Evolutionary conservation across 2,329 filamentous ascomycete species (phyloP).

Genomic region (Fusarium concolor): DNA sequence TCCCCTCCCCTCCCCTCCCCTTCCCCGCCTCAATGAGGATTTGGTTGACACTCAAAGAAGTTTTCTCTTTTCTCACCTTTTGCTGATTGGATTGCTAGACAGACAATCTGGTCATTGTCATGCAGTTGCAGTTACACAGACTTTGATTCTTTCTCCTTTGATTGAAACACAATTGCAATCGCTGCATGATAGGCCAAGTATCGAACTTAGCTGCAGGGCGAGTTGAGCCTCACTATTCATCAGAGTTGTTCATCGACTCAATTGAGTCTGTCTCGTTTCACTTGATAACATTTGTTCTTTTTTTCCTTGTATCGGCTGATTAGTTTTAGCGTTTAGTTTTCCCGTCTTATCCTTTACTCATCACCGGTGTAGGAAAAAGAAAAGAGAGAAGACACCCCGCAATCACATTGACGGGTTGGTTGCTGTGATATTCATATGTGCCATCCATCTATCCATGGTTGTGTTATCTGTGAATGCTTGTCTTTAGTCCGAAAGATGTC

Average conservation of each 20-base stretch:
- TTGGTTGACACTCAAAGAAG: neutral
- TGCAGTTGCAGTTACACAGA: neutral
- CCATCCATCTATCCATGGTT: too few relatives aligned
- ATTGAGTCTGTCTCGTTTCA: slow-evolving; percentile 1
- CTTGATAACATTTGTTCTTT: neutral
- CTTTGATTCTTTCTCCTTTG: neutral
- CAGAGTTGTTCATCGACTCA: neutral
- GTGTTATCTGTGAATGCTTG: neutral
- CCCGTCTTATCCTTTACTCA: slow-evolving; percentile 20
- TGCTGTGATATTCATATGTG: neutral
- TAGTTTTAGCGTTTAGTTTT: neutral
- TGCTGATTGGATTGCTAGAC: neutral
- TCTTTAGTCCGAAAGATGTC: slow-evolving; percentile 1
- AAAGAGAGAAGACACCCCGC: slow-evolving; percentile 22
- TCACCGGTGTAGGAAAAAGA: slow-evolving; percentile 18
- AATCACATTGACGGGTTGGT: neutral
- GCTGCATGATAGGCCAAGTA: neutral
- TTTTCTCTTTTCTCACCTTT: slow-evolving; percentile 20
- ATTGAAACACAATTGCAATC: neutral
- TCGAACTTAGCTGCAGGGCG: slow-evolving; percentile 4
- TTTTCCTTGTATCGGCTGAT: too few relatives aligned
- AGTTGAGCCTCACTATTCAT: slow-evolving; percentile 4
- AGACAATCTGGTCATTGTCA: too few relatives aligned
- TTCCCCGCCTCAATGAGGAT: slow-evolving; percentile 17
- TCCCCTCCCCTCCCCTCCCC: neutral